These are phyloP conservation scores for Solanum hybrid DNA, from an alignment of 305 asterid genomes.

Conservation along the genomic window DNA sequence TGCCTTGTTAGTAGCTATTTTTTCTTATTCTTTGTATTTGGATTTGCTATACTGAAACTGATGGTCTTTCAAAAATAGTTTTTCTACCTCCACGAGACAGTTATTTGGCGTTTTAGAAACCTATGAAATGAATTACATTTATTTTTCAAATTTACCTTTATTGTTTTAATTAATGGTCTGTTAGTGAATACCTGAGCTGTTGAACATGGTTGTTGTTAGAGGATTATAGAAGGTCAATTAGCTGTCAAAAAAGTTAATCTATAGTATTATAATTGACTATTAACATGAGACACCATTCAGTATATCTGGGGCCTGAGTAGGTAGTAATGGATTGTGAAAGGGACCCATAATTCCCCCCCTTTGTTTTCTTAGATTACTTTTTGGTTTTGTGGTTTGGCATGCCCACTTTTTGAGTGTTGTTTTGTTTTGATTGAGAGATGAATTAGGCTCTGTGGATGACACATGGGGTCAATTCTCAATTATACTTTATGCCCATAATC, in stretches of 20 bases:
- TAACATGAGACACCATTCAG: not conserved
- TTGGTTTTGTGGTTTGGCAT: slow-evolving; percentile 2
- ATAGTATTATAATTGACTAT: not conserved
- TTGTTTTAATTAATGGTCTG: not conserved
- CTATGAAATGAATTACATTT: not conserved
- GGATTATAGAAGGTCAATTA: not conserved
- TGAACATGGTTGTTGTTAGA: not conserved
- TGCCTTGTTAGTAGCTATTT: not conserved
- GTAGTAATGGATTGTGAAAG: slow-evolving; percentile 7
- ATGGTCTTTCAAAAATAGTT: no score
- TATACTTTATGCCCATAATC: not conserved
- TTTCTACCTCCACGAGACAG: not conserved
- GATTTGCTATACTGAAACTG: no score
- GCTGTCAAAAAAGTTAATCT: not conserved
- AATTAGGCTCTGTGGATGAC: not conserved
- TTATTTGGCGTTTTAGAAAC: not conserved
- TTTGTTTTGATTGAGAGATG: not conserved
- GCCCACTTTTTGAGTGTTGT: not conserved
- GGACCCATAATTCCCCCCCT: not conserved
- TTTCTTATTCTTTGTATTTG: no score
- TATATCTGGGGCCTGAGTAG: slow-evolving; percentile 1
- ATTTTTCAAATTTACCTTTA: not conserved
- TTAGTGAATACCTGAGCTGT: not conserved
- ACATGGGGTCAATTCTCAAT: slow-evolving; percentile 8
- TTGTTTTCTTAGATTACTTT: slow-evolving; percentile 2